Evolutionary conservation across 2,329 filamentous ascomycete species (phyloP), one percentile per base, ranked within the genome.

Genomic region (Penicillium italicum): DNA sequence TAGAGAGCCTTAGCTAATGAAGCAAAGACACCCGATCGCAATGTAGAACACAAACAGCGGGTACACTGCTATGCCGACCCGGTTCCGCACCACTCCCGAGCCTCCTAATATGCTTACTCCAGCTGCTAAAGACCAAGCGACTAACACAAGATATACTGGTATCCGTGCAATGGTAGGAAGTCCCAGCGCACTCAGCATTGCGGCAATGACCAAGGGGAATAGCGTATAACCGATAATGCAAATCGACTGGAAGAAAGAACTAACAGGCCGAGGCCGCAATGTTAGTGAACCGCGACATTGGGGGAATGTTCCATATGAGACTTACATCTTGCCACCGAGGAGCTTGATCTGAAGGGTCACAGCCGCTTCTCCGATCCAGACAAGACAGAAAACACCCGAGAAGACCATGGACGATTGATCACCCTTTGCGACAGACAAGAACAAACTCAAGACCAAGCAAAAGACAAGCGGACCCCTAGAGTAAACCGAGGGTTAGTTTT

Each of bases 201-300:
- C 86, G 8, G 95, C 95, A 64, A 99, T 89, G 66, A 97, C 94
- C 50, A 99, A 84, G 2, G 94, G 94, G 77, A 99, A 99, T 53
- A 99, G 84, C 1, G 94, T 99, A 76, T 99, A 99, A 43, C 94
- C 94, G 71, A 99, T 99, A 67, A 99, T 95, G 74, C 92, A 97
- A 64, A 99, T 85, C 55, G 91, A 96, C 75, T 99, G 94, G 69
- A 96, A 94, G 74, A 99, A 99, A 18, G 94, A 97, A 68, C 93
- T 97, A 71, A 24, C 5, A 33, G 12, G 18, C 38, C 36, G 48
- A 67, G 31, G 28, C 16, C 28, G 22, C 9, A 36, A 30, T 22
- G 49, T 71, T 49, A 70, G 66, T 56, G 56, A 44, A 56, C 22
- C 16, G 16, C n/a, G 16, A 36, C 24, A 16, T 45, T 11, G 5